Conservation (phyloP, 2,329 filamentous ascomycete genomes). For the Fusarium armeniacum region DNA sequence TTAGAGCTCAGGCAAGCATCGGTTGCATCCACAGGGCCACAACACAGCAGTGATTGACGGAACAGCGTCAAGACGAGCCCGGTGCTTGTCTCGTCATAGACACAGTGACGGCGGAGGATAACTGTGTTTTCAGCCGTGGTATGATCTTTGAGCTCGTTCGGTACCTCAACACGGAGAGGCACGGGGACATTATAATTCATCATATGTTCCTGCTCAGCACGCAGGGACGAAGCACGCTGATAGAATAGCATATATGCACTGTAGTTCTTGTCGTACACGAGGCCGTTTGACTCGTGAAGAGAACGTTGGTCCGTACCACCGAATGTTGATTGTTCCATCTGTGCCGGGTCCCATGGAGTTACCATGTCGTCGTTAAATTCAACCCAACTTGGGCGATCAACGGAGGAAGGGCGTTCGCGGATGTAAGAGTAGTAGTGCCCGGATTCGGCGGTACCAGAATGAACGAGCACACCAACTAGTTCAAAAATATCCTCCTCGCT, state of each 20-base stretch:
- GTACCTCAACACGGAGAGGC: conserved; percentile 61
- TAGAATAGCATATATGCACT: conserved; percentile 99
- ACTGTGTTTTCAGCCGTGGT: conserved; percentile 80
- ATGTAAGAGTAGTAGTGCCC: conserved; percentile 99
- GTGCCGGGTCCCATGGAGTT: conserved; percentile 77
- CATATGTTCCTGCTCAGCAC: conserved; percentile 65
- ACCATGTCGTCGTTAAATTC: conserved; percentile 96
- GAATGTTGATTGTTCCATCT: conserved; percentile 83
- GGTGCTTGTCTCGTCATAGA: conserved; percentile 80
- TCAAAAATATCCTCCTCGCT: conserved; percentile 84
- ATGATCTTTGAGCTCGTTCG: conserved; percentile 64
- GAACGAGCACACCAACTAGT: conserved; percentile 93
- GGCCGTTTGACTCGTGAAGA: conserved; percentile 61
- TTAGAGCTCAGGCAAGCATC: conserved; percentile 14
- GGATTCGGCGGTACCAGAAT: conserved; percentile 91
- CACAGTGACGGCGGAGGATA: conserved; percentile 81
- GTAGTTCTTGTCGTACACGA: conserved; percentile 75
- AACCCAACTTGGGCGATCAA: conserved; percentile 74
- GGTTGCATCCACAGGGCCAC: conserved; percentile 40
- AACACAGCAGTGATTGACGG: conserved; percentile 65
- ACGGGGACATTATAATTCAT: conserved; percentile 49
- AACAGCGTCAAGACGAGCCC: conserved; percentile 76
- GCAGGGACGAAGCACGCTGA: conserved; percentile 79
- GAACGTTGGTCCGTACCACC: conserved; percentile 74
- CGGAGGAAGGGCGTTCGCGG: conserved; percentile 77